Conservation (phyloP, 2,329 filamentous ascomycete species). For the Hymenoscyphus albidus region DNA sequence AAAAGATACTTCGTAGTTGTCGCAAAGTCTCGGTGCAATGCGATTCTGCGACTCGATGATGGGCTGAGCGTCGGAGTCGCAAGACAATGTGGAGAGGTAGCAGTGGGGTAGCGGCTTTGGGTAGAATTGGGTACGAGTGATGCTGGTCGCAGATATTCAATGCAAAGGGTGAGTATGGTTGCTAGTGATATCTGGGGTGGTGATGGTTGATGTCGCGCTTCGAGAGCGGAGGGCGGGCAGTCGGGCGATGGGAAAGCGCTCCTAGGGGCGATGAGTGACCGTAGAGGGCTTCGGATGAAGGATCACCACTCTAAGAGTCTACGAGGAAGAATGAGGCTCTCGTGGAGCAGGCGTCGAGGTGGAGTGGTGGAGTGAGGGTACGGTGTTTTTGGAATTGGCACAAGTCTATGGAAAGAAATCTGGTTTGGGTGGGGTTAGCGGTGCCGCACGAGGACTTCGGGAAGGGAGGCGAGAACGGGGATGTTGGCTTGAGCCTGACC, state of each 20-base stretch:
- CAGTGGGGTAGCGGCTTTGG: neutral
- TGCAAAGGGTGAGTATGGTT: neutral
- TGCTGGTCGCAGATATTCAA: neutral
- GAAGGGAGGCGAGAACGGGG: neutral
- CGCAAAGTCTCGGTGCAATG: slow-evolving; percentile 1
- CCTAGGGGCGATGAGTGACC: neutral
- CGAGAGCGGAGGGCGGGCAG: neutral
- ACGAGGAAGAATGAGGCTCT: neutral
- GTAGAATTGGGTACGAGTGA: neutral
- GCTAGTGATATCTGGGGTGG: neutral
- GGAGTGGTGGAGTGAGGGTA: neutral
- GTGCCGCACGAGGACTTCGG: neutral
- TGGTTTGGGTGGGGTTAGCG: slow-evolving; percentile 1
- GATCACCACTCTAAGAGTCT: neutral
- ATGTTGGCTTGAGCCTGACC: neutral
- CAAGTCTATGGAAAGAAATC: neutral
- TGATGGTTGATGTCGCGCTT: neutral
- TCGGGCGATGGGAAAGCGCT: neutral
- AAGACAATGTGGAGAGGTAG: neutral
- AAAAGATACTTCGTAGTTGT: neutral
- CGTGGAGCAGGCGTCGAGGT: neutral
- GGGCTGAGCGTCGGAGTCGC: neutral
- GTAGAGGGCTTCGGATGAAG: neutral
- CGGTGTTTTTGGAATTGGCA: neutral
- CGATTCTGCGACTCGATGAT: neutral